Evolutionary conservation across 2,329 filamentous ascomycete species (phyloP).

Genomic region (Talaromyces sp.): DNA sequence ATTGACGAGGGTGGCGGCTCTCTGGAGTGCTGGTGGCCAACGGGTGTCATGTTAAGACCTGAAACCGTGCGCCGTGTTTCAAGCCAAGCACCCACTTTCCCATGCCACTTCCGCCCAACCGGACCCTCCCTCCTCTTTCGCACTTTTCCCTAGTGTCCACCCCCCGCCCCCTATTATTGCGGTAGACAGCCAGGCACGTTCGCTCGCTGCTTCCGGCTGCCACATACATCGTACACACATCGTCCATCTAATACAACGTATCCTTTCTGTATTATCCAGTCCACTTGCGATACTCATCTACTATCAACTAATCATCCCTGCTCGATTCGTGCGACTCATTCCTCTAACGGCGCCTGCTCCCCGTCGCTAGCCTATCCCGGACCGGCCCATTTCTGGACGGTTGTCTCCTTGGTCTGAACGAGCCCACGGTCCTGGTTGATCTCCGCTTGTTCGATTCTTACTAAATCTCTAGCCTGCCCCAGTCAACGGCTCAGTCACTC

Average conservation of each 20-base stretch:
- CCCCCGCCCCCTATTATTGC: slow-evolving; percentile 11
- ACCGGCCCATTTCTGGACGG: not conserved
- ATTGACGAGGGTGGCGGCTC: slow-evolving; percentile 3
- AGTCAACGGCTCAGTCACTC: not conserved
- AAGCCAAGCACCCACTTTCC: slow-evolving; percentile 5
- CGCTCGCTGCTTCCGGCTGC: slow-evolving; percentile 15
- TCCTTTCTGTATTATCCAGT: not conserved
- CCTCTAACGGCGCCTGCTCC: not conserved
- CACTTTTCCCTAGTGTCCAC: not conserved
- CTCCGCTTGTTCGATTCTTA: slow-evolving; percentile 11
- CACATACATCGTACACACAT: not conserved
- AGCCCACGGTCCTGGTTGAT: slow-evolving; percentile 15
- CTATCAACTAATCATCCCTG: not conserved
- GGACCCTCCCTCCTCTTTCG: not conserved
- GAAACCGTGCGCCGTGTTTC: slow-evolving; percentile 18
- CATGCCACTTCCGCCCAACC: slow-evolving; percentile 3
- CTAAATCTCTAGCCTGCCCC: slow-evolving; percentile 11
- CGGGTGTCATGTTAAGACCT: slow-evolving; percentile 8
- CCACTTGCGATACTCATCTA: not conserved
- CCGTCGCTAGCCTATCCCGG: not conserved
- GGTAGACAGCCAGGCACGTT: not conserved
- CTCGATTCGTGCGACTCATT: not conserved
- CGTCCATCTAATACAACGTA: too few species aligned
- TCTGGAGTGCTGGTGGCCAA: not conserved
- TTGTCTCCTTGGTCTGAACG: not conserved